Conservation (phyloP, 768 basidiomycete species). For the Russula sp. region DNA sequence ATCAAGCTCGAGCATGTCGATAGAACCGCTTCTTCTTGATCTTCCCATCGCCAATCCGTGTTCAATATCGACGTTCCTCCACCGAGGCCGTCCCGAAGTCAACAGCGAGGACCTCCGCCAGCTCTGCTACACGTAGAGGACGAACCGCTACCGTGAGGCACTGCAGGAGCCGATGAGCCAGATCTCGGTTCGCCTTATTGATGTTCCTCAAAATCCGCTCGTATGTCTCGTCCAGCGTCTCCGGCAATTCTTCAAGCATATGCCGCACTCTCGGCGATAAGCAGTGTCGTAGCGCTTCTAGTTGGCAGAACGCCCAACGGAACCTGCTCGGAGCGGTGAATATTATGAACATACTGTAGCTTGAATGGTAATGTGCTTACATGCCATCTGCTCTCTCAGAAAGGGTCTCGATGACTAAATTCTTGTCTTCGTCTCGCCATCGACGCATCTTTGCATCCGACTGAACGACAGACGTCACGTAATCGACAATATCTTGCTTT, state of each 20-base stretch:
- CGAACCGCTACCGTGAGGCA: background rate
- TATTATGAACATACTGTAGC: background rate
- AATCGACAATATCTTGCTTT: conserved; percentile 1
- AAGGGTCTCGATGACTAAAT: background rate
- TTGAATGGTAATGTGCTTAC: background rate
- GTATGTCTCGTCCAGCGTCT: conserved; percentile 1
- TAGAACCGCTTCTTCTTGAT: background rate
- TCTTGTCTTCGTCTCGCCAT: conserved; percentile 3
- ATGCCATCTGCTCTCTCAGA: conserved; percentile 7
- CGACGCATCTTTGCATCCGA: background rate
- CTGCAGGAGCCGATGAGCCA: background rate
- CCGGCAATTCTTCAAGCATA: conserved; percentile 1
- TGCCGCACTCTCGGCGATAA: background rate
- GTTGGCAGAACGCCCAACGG: background rate
- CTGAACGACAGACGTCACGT: background rate
- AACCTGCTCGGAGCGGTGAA: background rate
- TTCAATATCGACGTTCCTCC: background rate
- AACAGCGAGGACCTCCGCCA: conserved; percentile 1
- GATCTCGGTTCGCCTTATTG: conserved; percentile 5
- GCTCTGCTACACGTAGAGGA: background rate
- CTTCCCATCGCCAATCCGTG: conserved; percentile 8
- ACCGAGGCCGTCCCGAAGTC: background rate
- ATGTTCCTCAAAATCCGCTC: background rate
- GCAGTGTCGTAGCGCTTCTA: conserved; percentile 3
- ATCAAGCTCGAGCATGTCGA: conserved; percentile 3